Percentiles rank a stretch among this genome's conserved stretches.
These are phyloP conservation scores for Penicillium dipodomyicola DNA, from an alignment of 495 filamentous ascomycete genomes.

Conservation along the genomic window DNA sequence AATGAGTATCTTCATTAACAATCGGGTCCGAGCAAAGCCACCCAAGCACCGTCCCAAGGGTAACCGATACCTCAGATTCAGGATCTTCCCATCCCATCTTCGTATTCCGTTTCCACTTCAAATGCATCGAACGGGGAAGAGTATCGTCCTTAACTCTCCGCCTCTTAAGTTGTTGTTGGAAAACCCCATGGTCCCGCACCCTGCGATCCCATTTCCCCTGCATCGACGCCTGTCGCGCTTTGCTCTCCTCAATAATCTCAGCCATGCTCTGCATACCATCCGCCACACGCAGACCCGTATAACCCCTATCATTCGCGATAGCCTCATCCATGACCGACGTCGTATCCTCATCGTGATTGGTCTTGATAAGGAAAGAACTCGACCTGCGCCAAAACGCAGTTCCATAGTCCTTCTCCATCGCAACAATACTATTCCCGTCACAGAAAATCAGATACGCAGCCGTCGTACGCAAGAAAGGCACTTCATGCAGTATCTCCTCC, in stretches of 20 bases:
- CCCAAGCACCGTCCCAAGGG: conserved; percentile 29
- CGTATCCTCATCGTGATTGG: conserved; percentile 52
- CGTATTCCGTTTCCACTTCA: conserved; percentile 3
- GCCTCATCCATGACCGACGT: conserved; percentile 6
- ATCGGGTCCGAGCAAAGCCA: conserved; percentile 51
- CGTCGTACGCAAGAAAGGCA: conserved; percentile 44
- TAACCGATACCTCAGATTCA: conserved; percentile 24
- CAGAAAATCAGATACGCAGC: conserved; percentile 60
- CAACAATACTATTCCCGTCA: conserved; percentile 42
- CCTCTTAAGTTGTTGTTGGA: neutral
- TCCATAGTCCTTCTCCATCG: conserved; percentile 58
- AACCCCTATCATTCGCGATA: conserved; percentile 19
- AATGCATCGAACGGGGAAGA: neutral
- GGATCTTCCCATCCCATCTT: neutral
- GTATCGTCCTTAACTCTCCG: neutral
- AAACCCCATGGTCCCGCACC: conserved; percentile 17
- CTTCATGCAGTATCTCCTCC: conserved; percentile 23
- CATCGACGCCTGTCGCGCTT: conserved; percentile 36
- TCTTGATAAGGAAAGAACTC: conserved; percentile 52
- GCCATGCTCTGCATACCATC: conserved; percentile 29
- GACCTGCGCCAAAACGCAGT: conserved; percentile 40
- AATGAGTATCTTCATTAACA: conserved; percentile 54
- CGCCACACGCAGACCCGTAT: conserved; percentile 17
- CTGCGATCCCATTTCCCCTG: conserved; percentile 41
- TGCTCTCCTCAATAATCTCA: conserved; percentile 42